Percentiles rank a stretch among this genome's conserved stretches.
These are phyloP conservation scores for Russula virescens DNA, from an alignment of 768 basidiomycete species.

Conservation along the genomic window DNA sequence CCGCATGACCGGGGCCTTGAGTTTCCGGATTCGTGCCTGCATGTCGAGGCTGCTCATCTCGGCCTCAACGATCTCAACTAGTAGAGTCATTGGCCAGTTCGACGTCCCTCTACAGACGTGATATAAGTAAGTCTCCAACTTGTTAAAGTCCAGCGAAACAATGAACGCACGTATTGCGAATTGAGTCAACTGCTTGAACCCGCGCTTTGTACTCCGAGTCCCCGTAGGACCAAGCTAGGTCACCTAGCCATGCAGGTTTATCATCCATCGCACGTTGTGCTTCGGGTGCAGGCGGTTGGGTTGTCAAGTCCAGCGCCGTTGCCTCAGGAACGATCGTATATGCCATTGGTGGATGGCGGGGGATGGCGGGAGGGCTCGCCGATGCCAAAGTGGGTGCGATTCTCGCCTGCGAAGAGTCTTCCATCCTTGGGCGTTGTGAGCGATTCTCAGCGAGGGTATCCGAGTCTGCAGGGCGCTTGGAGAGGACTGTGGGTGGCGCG, in stretches of 20 bases:
- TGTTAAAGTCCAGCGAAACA: not conserved
- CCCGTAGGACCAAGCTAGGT: not conserved
- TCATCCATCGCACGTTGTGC: not conserved
- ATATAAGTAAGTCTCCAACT: not conserved
- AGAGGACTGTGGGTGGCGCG: no score
- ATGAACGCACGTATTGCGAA: not conserved
- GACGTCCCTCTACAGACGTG: not conserved
- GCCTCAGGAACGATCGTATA: not conserved
- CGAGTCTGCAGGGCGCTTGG: not conserved
- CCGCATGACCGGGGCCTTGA: not conserved
- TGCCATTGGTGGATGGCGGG: not conserved
- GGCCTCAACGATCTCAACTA: not conserved
- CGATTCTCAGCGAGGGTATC: not conserved
- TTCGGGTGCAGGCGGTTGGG: no score
- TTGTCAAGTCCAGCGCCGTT: no score
- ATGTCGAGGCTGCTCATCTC: not conserved
- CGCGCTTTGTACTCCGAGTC: not conserved
- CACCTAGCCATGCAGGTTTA: not conserved
- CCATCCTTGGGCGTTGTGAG: not conserved
- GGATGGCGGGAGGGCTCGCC: not conserved
- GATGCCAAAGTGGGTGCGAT: no score
- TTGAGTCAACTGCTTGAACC: not conserved
- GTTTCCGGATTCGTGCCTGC: slow-evolving; percentile 1
- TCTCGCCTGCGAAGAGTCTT: not conserved
- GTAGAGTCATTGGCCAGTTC: not conserved